Evolutionary conservation across 768 basidiomycete species (phyloP).

Genomic region (Mycena indigotica): DNA sequence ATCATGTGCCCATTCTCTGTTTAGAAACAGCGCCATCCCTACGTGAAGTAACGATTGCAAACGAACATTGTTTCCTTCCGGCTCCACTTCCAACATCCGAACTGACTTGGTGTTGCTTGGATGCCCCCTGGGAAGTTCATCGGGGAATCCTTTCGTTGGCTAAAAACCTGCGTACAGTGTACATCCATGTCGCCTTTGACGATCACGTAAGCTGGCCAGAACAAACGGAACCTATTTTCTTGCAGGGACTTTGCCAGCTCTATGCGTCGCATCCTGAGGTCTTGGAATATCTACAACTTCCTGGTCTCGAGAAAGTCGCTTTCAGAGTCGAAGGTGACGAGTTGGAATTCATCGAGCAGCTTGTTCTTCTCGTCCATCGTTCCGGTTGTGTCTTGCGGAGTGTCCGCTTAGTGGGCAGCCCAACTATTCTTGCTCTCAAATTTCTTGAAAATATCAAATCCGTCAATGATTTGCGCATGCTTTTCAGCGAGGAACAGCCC

Average conservation of each 20-base stretch:
- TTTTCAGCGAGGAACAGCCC: neutral
- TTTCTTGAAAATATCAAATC: neutral
- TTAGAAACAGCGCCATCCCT: neutral
- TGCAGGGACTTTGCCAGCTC: neutral
- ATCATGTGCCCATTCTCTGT: neutral
- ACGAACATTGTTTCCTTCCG: neutral
- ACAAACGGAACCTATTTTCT: neutral
- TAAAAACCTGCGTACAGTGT: neutral
- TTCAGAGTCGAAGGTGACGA: neutral
- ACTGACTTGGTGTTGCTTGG: neutral
- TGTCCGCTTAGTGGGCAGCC: neutral
- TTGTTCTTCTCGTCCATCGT: neutral
- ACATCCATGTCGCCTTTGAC: neutral
- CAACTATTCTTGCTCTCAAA: neutral
- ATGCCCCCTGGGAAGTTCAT: neutral
- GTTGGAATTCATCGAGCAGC: neutral
- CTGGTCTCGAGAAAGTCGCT: neutral
- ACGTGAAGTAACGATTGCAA: neutral
- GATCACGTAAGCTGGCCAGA: neutral
- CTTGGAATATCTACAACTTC: neutral
- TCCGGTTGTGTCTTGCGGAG: neutral
- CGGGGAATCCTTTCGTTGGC: neutral
- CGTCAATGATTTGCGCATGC: neutral
- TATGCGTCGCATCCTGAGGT: neutral
- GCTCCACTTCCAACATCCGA: neutral